Conservation (phyloP, 345 rosid genomes). For the Brassica juncea region DNA sequence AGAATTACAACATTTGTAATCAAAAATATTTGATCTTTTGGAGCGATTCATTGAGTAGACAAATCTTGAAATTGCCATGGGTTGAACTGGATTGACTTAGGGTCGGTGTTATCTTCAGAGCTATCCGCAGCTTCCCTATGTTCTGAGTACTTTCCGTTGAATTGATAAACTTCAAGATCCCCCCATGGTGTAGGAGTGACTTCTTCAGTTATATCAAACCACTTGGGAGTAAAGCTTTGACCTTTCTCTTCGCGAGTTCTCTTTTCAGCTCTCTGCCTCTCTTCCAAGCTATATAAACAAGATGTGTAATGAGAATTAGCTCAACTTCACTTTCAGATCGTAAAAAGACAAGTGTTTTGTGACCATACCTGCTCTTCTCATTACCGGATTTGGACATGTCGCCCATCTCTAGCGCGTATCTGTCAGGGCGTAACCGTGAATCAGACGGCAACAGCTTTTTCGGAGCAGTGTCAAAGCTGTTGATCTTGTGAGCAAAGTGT, state of each 20-base stretch:
- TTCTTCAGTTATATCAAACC: constrained; percentile 69
- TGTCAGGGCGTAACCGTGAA: constrained; percentile 81
- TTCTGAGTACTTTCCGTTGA: constrained; percentile 67
- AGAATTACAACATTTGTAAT: constrained; percentile 36
- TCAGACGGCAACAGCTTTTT: constrained; percentile 80
- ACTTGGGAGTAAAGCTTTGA: constrained; percentile 60
- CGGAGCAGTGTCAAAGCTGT: constrained; percentile 86
- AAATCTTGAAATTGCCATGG: constrained; percentile 66
- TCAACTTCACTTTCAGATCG: not conserved
- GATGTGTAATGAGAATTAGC: not conserved
- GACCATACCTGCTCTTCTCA: constrained; percentile 77
- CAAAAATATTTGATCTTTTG: constrained; percentile 23
- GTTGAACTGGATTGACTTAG: constrained; percentile 53
- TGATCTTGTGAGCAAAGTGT: constrained; percentile 81
- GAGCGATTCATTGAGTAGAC: constrained; percentile 23
- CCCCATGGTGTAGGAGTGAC: constrained; percentile 85
- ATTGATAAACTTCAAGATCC: constrained; percentile 72
- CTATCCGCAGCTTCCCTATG: constrained; percentile 54
- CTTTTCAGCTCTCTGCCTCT: constrained; percentile 84
- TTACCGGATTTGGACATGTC: constrained; percentile 68
- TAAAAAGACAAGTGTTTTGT: not conserved
- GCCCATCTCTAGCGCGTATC: constrained; percentile 78
- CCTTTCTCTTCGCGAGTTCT: constrained; percentile 63
- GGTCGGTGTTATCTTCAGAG: constrained; percentile 49
- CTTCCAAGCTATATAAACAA: constrained; percentile 38